phyloP scores from a whole-genome alignment of 192 early-diverging fungal genomes.

The Gaertneriomyces semiglobifer region DNA sequence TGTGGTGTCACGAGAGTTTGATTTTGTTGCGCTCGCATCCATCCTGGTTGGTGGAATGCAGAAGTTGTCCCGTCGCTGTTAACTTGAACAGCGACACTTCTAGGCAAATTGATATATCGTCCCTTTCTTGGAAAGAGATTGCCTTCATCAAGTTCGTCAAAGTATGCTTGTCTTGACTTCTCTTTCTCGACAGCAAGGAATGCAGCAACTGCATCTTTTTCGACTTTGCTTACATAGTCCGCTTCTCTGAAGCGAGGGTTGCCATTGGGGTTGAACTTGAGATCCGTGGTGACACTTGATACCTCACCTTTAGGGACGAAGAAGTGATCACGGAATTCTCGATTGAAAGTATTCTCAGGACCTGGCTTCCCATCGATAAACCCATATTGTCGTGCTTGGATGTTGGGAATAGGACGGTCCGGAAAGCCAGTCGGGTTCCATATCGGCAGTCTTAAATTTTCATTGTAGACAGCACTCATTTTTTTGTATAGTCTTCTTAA shows the following conservation, averaged over 20 bases:
- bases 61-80: not conserved
- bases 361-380: not conserved
- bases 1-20: not conserved
- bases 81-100: not conserved
- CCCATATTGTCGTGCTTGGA: not conserved
- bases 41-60: not conserved
- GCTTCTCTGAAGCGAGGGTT: not conserved
- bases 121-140: conserved; percentile 12
- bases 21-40: not conserved
- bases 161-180: conserved; percentile 16
- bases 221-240: conserved; percentile 14
- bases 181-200: conserved; percentile 12
- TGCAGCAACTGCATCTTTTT: not conserved
- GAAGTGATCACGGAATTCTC: not conserved
- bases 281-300: not conserved
- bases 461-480: conserved; percentile 6
- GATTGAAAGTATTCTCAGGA: not conserved
- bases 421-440: not conserved
- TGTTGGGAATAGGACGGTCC: not conserved
- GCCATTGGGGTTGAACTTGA: not conserved
- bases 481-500: conserved; percentile 1
- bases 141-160: not conserved
- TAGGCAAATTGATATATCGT: no score
- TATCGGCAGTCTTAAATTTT: not conserved
- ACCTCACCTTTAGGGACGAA: not conserved